Evolutionary conservation across 2,329 filamentous ascomycete species (phyloP).

Genomic region (Alternaria sp.): DNA sequence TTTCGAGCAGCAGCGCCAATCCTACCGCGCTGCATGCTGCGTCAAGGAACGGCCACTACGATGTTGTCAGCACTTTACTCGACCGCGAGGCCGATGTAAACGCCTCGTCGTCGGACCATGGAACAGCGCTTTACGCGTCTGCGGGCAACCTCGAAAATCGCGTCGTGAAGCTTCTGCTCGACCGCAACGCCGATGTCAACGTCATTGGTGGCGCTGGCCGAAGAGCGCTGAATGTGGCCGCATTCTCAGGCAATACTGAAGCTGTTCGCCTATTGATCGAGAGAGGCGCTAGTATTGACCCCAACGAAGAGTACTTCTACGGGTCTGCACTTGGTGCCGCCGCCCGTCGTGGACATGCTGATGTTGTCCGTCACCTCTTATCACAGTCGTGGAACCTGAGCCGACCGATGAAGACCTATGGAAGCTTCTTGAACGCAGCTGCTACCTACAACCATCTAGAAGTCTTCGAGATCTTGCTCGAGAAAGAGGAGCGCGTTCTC

Average conservation of each 20-base stretch:
- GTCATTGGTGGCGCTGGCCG: constrained; percentile 12
- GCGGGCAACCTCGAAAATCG: constrained; percentile 13
- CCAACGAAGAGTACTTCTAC: constrained; percentile 29
- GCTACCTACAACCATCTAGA: constrained; percentile 31
- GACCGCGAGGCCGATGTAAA: constrained; percentile 22
- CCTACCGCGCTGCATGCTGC: constrained; percentile 23
- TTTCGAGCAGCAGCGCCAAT: neutral
- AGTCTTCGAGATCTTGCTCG: constrained; percentile 23
- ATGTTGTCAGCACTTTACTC: constrained; percentile 24
- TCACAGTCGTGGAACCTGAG: constrained; percentile 23
- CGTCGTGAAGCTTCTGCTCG: constrained; percentile 18
- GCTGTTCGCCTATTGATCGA: constrained; percentile 23
- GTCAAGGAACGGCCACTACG: constrained; percentile 16
- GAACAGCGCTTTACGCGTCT: constrained; percentile 26
- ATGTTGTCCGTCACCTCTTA: constrained; percentile 25
- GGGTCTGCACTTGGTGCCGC: constrained; percentile 28
- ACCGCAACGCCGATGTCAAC: constrained; percentile 23
- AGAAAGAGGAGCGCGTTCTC: constrained; percentile 22
- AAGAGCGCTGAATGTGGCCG: constrained; percentile 27
- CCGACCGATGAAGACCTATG: constrained; percentile 27
- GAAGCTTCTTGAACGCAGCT: constrained; percentile 25
- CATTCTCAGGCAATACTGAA: constrained; percentile 24
- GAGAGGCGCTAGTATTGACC: constrained; percentile 25
- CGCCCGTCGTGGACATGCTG: constrained; percentile 23
- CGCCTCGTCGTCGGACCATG: constrained; percentile 9